phyloP scores from a whole-genome alignment of 495 filamentous ascomycete genomes.

The Clohesyomyces aquaticus region DNA sequence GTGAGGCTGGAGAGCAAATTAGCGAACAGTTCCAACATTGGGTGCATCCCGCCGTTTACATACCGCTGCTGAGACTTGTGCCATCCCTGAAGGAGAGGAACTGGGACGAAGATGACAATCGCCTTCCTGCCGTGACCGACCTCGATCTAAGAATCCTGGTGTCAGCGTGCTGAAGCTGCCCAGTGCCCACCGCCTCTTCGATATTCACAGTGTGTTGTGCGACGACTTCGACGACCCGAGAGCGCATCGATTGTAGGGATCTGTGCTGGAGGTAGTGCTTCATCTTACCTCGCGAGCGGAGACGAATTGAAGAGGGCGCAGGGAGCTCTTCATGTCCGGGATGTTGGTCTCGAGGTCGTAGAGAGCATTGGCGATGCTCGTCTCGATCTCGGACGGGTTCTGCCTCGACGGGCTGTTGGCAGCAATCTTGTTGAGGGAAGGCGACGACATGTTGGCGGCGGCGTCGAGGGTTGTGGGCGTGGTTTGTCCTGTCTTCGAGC shows the following conservation, averaged over 20 bases:
- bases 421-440: conserved; percentile 96
- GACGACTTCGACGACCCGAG: conserved; percentile 16
- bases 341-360: conserved; percentile 98
- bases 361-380: conserved; percentile 84
- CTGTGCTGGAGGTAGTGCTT: conserved; percentile 35
- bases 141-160: conserved; percentile 82
- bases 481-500: conserved; percentile 7
- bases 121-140: conserved; percentile 99
- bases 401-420: conserved; percentile 90
- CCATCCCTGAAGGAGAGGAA: conserved; percentile 92
- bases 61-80: conserved; percentile 99
- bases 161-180: conserved; percentile 59
- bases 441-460: conserved; percentile 52
- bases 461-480: conserved; percentile 24
- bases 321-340: conserved; percentile 86
- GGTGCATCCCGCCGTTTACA: too few species aligned
- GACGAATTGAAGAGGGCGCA: conserved; percentile 95
- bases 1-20: conserved; percentile 70
- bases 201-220: conserved; percentile 37
- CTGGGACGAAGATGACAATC: conserved; percentile 99
- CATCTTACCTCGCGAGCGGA: conserved; percentile 95
- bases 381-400: conserved; percentile 94
- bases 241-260: conserved; percentile 25
- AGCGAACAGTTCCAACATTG: too few species aligned
- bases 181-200: conserved; percentile 63